These are phyloP conservation scores for baker's yeast (Saccharomyces cerevisiae) DNA, from an alignment of 805 yeast species.

Conservation along the genomic window DNA sequence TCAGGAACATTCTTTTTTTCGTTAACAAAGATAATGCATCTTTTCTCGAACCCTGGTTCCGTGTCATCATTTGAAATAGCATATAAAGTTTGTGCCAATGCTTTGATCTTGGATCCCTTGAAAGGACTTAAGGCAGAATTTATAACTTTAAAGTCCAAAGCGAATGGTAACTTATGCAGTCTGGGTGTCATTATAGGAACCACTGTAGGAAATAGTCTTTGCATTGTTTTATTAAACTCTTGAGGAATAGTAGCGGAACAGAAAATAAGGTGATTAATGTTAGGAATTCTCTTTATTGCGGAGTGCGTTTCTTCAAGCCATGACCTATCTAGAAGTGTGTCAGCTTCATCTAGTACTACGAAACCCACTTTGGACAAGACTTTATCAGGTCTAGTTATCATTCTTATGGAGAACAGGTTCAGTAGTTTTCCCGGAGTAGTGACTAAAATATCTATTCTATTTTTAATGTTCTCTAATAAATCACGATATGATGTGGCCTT, in stretches of 20 bases:
- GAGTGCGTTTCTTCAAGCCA: conserved; percentile 60
- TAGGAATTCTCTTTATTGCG: conserved; percentile 43
- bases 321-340: conserved; percentile 76
- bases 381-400: conserved; percentile 34
- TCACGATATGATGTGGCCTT: conserved; percentile 47
- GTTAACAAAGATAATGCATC: conserved; percentile 81
- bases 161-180: conserved; percentile 75
- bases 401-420: conserved; percentile 30
- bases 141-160: conserved; percentile 62
- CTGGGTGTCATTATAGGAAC: conserved; percentile 67
- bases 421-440: conserved; percentile 76
- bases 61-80: conserved; percentile 80
- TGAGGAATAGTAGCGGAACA: conserved; percentile 89
- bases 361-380: conserved; percentile 42
- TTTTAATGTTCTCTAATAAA: conserved; percentile 39
- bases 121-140: conserved; percentile 76
- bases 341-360: conserved; percentile 88
- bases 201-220: conserved; percentile 54
- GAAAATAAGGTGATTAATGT: conserved; percentile 56
- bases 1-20: conserved; percentile 54
- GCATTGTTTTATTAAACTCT: conserved; percentile 57
- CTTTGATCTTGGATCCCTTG: conserved; percentile 73
- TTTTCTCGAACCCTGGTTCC: conserved; percentile 65
- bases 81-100: conserved; percentile 79
- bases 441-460: conserved; percentile 67